phyloP scores from a whole-genome alignment of 805 yeast genomes.

The Saccharomycopsis olivae region DNA sequence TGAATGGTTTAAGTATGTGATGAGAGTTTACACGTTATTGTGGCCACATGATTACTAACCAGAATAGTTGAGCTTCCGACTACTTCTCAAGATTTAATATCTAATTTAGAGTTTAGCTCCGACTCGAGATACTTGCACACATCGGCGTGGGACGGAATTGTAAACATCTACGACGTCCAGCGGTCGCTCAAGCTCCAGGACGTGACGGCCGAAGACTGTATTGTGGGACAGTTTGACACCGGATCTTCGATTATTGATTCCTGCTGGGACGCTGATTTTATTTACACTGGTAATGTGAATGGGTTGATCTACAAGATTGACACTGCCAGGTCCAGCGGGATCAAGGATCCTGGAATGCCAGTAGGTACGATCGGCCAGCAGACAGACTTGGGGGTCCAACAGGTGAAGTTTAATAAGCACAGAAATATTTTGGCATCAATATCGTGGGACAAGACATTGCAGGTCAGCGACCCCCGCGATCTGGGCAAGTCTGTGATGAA shows the following conservation, averaged over 20 bases:
- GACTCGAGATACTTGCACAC: neutral
- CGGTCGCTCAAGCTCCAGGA: too few relatives aligned
- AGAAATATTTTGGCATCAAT: constrained; percentile 4
- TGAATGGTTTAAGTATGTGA: too few relatives aligned
- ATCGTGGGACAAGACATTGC: constrained; percentile 15
- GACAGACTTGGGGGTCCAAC: constrained; percentile 7
- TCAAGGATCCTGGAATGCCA: neutral
- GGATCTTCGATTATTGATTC: constrained; percentile 13
- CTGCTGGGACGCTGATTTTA: constrained; percentile 9
- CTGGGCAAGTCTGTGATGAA: neutral
- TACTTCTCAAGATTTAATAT: constrained; percentile 10
- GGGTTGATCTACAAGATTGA: constrained; percentile 11
- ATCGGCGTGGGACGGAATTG: constrained; percentile 14
- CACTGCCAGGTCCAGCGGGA: neutral
- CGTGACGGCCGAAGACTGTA: neutral
- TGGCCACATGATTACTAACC: constrained; percentile 4
- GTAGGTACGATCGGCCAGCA: constrained; percentile 1
- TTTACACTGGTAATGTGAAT: constrained; percentile 16
- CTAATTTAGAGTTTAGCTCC: constrained; percentile 10
- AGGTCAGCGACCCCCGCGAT: constrained; percentile 4
- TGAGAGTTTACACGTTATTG: too few relatives aligned
- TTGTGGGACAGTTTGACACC: neutral
- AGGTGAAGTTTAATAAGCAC: neutral
- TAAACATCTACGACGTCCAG: constrained; percentile 3
- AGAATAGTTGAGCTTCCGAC: constrained; percentile 5